phyloP scores from a whole-genome alignment of 768 basidiomycete genomes.

The Mycena maculata region DNA sequence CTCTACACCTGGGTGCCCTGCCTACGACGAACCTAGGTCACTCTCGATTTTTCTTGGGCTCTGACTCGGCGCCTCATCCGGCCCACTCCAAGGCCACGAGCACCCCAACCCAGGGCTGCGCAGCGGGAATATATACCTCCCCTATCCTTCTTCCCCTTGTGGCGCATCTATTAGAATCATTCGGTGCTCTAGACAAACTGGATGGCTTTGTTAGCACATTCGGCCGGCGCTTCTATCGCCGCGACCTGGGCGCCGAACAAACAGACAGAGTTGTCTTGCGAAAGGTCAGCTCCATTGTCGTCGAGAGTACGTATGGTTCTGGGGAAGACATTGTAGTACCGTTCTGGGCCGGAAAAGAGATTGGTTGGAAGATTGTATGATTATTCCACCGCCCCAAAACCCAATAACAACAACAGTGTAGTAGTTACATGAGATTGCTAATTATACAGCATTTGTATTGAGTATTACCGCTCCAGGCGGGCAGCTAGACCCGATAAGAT shows the following conservation, averaged over 20 bases:
- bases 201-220: conserved; percentile 81
- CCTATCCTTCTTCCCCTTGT: conserved; percentile 91
- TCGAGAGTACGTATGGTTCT: conserved; percentile 62
- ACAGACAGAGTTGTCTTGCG: conserved; percentile 57
- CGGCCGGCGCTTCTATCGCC: conserved; percentile 85
- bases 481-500: too few species aligned
- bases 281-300: conserved; percentile 50
- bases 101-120: conserved; percentile 79
- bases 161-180: conserved; percentile 88
- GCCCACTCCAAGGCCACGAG: conserved; percentile 74
- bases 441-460: background rate
- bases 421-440: conserved; percentile 7
- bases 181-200: conserved; percentile 85
- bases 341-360: conserved; percentile 87
- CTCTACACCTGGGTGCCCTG: background rate
- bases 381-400: too few species aligned
- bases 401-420: background rate
- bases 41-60: conserved; percentile 96
- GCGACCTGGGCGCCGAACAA: conserved; percentile 41
- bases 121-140: conserved; percentile 96
- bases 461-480: conserved; percentile 21
- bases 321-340: conserved; percentile 73
- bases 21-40: conserved; percentile 65
- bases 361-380: conserved; percentile 74
- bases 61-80: conserved; percentile 96